A percentile compares a stretch with the other conserved stretches of the same genome.
These are phyloP conservation scores for Xylariaceae sp. DNA, from an alignment of 2,329 filamentous ascomycete genomes.

Conservation along the genomic window DNA sequence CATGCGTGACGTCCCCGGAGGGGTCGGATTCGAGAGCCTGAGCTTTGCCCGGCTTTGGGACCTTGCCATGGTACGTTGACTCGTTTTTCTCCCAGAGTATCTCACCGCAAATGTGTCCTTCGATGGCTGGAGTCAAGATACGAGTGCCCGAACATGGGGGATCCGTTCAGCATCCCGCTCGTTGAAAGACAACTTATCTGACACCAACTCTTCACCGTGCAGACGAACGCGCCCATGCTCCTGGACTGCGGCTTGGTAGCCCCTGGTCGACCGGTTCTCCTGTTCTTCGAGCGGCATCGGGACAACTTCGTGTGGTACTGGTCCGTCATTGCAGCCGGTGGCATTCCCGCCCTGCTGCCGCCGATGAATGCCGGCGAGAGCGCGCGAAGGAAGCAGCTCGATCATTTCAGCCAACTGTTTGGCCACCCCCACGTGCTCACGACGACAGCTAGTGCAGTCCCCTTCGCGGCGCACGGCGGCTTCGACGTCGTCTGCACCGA, in stretches of 20 bases:
- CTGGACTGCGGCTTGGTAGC: not conserved
- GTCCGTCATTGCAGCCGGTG: not conserved
- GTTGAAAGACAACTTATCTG: no score
- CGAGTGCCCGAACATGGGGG: no score
- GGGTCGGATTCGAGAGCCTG: not conserved
- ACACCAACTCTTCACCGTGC: no score
- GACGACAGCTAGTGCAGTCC: not conserved
- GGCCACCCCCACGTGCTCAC: not conserved
- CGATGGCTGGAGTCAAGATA: no score
- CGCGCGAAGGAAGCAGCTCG: not conserved
- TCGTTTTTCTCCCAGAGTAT: no score
- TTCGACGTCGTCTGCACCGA: not conserved
- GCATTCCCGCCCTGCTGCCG: not conserved
- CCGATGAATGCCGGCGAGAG: not conserved
- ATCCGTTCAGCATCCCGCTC: no score
- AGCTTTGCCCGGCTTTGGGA: not conserved
- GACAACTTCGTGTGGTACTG: not conserved
- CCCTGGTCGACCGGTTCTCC: not conserved
- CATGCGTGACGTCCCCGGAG: not conserved
- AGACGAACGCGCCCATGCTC: no score
- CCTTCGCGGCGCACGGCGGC: not conserved
- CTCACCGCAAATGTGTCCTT: no score
- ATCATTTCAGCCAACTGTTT: not conserved
- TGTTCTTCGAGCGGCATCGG: not conserved
- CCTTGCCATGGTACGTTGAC: not conserved